These are phyloP conservation scores for Tetrapisispora pingtungensis DNA, from an alignment of 805 yeast genomes.

Conservation along the genomic window DNA sequence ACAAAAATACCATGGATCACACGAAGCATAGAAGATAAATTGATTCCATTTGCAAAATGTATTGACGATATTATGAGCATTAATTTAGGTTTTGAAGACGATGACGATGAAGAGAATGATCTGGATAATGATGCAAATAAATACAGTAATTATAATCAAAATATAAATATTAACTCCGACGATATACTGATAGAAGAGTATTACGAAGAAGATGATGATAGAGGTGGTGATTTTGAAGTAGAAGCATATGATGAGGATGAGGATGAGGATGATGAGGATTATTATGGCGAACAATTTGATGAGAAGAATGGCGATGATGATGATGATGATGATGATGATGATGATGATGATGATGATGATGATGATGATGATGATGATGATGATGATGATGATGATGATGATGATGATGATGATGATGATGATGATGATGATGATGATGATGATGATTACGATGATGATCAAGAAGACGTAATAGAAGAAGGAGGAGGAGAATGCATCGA, in stretches of 20 bases:
- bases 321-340: constrained; percentile 7
- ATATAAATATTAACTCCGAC: constrained; percentile 4
- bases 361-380: constrained; percentile 9
- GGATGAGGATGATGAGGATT: constrained; percentile 8
- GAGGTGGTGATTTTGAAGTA: constrained; percentile 1
- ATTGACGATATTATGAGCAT: constrained; percentile 25
- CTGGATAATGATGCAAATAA: constrained; percentile 16
- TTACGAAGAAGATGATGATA: constrained; percentile 10
- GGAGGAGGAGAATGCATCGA: constrained; percentile 9
- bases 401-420: constrained; percentile 7
- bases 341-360: constrained; percentile 3
- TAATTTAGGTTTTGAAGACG: constrained; percentile 26
- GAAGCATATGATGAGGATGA: constrained; percentile 7
- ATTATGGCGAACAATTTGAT: constrained; percentile 8
- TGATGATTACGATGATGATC: constrained; percentile 2
- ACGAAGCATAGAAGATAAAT: constrained; percentile 8
- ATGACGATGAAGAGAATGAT: constrained; percentile 21
- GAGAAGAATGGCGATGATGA: constrained; percentile 8
- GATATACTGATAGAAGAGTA: constrained; percentile 15
- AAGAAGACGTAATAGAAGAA: constrained; percentile 8
- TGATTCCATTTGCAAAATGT: constrained; percentile 20
- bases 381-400: constrained; percentile 9
- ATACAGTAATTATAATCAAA: constrained; percentile 9
- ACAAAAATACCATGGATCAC: constrained; percentile 23
- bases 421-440: constrained; percentile 8